Evolutionary conservation across 1,284 basidiomycete genomes (phyloP), one percentile per base, ranked within the genome.

Genomic region (Mrakiaceae sp.): DNA sequence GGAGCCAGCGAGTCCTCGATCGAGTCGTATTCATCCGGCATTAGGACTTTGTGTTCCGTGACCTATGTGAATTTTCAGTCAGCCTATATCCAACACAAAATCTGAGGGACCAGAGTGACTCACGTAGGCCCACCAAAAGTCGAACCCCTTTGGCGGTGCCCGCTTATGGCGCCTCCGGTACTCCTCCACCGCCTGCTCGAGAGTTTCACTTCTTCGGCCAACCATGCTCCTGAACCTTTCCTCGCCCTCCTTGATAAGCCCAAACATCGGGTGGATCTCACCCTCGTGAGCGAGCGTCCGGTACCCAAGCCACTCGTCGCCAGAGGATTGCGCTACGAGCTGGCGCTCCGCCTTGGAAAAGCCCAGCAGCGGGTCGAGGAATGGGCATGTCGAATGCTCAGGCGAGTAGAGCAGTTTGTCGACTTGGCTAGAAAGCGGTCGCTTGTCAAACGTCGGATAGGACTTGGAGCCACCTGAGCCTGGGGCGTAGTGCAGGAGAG

Each of bases 21-120:
- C 40, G 68, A 67, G 58, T 72, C 71, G 67, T 70, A 72, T 58
- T 72, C 71, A 63, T 72, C 71, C 12, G 69, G 60, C 63, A 71
- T 62, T 7, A 63, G 64, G 6, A 71, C 67, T 44, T 66, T 58
- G 62, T 72, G 48, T 12, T 49, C 39, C 2, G 43, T 62, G 6
- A 68, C 69, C 61, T 58, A 27, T 0, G 56, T 27, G 1, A 58
- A 58, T 39, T 43, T 5, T 3, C 16, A 8, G 5, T 44, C 5
- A 58, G 39, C 3, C n/a, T 44, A 39, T 42, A 43, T 9, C 16
- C 40, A 58, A 58, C 8, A 43, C 5, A 51, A 51, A 16, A n/a
- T 27, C 27, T 27, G 27, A 27, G 27, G 27, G 27, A 2, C 27
- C 27, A 2, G 48, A 47, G 8, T 14, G 10, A 66, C 64, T 60